These are phyloP conservation scores for Aspergillus caelatus DNA, from an alignment of 2,329 filamentous ascomycete species.

Conservation along the genomic window DNA sequence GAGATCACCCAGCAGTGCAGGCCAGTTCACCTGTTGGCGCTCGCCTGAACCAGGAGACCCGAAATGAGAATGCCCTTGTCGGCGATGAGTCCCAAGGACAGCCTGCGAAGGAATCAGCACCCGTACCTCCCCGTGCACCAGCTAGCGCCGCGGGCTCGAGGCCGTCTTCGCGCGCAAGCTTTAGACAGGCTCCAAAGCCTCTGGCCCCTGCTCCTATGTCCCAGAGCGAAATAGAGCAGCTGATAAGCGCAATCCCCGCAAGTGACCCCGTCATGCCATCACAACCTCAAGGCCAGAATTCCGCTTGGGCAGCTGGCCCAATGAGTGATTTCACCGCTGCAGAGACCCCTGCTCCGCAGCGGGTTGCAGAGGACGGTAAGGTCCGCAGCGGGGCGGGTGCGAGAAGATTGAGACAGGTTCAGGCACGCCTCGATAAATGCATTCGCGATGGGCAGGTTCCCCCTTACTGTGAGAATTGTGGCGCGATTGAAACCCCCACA, in stretches of 20 bases:
- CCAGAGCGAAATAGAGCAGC: slow-evolving; percentile 36
- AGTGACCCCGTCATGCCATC: slow-evolving; percentile 53
- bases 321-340: slow-evolving; percentile 49
- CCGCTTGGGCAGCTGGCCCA: slow-evolving; percentile 45
- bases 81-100: slow-evolving; percentile 25
- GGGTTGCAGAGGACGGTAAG: slow-evolving; percentile 36
- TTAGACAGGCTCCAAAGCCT: slow-evolving; percentile 39
- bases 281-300: slow-evolving; percentile 34
- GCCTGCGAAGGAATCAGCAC: slow-evolving; percentile 22
- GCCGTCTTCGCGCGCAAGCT: slow-evolving; percentile 41
- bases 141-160: slow-evolving; percentile 35
- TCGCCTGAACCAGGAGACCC: slow-evolving; percentile 22
- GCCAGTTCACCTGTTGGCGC: slow-evolving; percentile 31
- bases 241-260: slow-evolving; percentile 42
- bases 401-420: slow-evolving; percentile 69
- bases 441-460: slow-evolving; percentile 83
- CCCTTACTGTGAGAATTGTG: slow-evolving; percentile 88
- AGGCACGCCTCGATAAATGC: slow-evolving; percentile 57
- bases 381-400: slow-evolving; percentile 54
- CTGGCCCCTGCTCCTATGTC: slow-evolving; percentile 41
- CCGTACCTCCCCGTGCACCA: slow-evolving; percentile 30
- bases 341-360: slow-evolving; percentile 38
- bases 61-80: slow-evolving; percentile 22
- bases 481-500: slow-evolving; percentile 91
- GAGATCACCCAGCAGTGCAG: slow-evolving; percentile 27